Evolutionary conservation across 2,329 filamentous ascomycete genomes (phyloP).

Genomic region (Geoglossum cookeanum): DNA sequence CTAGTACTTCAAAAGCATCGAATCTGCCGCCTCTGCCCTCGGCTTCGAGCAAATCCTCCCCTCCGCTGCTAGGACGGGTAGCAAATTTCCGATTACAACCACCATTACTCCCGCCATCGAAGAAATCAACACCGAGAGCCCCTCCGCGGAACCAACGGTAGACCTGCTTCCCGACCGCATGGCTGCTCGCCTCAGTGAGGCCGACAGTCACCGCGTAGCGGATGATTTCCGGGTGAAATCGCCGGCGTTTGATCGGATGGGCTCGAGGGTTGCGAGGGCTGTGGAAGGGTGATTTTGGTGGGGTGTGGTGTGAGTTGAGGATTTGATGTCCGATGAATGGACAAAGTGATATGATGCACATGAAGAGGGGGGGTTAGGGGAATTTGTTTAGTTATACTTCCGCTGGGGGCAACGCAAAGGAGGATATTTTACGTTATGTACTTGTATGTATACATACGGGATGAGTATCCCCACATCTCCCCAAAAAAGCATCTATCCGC

Average conservation of each 20-base stretch:
- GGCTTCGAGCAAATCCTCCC: constrained; percentile 2
- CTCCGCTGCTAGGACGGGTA: background rate
- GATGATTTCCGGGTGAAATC: background rate
- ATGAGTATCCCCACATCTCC: too few species aligned
- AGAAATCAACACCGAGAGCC: background rate
- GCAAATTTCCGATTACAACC: too few species aligned
- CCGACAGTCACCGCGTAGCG: background rate
- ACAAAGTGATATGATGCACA: too few species aligned
- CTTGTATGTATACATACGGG: too few species aligned
- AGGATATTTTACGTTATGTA: too few species aligned
- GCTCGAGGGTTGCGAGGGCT: background rate
- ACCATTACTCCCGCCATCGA: background rate
- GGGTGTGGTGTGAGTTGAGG: too few species aligned
- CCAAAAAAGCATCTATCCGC: too few species aligned
- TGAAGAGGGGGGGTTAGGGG: too few species aligned
- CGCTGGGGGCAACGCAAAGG: too few species aligned
- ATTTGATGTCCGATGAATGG: too few species aligned
- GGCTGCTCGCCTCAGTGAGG: background rate
- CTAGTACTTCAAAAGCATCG: constrained; percentile 4
- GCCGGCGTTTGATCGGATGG: background rate
- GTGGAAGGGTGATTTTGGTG: background rate
- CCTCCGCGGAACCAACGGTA: background rate
- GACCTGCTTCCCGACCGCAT: constrained; percentile 2
- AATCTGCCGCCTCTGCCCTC: background rate
- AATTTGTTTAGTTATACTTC: too few species aligned